phyloP scores from a whole-genome alignment of 1,284 basidiomycete genomes.

The Marasmius oreades region DNA sequence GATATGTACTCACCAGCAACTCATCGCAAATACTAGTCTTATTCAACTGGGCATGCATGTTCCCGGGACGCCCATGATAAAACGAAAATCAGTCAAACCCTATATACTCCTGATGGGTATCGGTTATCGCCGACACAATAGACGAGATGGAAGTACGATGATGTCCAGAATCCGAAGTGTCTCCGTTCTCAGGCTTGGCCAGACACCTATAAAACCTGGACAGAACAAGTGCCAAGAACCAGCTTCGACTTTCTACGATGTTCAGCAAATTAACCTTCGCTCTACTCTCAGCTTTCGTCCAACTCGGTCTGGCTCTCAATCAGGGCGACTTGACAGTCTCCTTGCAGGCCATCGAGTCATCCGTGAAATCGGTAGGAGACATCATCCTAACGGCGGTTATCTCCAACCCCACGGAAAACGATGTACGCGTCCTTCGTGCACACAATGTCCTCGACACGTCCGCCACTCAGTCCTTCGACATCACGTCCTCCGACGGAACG shows the following conservation, averaged over 20 bases:
- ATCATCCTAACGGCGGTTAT: slow-evolving; percentile 14
- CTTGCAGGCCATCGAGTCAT: slow-evolving; percentile 5
- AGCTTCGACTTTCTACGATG: neutral
- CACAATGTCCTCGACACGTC: slow-evolving; percentile 16
- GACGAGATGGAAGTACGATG: too few relatives aligned
- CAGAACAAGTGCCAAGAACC: too few relatives aligned
- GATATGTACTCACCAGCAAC: too few relatives aligned
- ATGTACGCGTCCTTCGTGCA: slow-evolving; percentile 15
- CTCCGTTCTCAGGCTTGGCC: too few relatives aligned
- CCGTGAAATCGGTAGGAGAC: slow-evolving; percentile 9
- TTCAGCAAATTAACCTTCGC: slow-evolving; percentile 8
- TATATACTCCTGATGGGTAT: too few relatives aligned
- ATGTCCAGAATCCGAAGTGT: too few relatives aligned
- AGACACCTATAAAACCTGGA: too few relatives aligned
- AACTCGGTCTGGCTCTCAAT: slow-evolving; percentile 7
- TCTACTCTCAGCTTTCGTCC: slow-evolving; percentile 6
- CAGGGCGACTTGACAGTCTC: slow-evolving; percentile 9
- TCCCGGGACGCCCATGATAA: too few relatives aligned
- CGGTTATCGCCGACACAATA: too few relatives aligned
- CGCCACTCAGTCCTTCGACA: slow-evolving; percentile 15
- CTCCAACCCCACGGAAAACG: slow-evolving; percentile 14
- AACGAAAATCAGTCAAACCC: too few relatives aligned
- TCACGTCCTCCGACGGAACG: slow-evolving; percentile 13
- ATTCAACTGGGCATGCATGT: too few relatives aligned
- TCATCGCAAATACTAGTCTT: too few relatives aligned